A percentile compares a stretch with the other conserved stretches of the same genome.
Evolutionary conservation across 495 filamentous ascomycete species (phyloP).

Genomic region (Penicillium arizonense): DNA sequence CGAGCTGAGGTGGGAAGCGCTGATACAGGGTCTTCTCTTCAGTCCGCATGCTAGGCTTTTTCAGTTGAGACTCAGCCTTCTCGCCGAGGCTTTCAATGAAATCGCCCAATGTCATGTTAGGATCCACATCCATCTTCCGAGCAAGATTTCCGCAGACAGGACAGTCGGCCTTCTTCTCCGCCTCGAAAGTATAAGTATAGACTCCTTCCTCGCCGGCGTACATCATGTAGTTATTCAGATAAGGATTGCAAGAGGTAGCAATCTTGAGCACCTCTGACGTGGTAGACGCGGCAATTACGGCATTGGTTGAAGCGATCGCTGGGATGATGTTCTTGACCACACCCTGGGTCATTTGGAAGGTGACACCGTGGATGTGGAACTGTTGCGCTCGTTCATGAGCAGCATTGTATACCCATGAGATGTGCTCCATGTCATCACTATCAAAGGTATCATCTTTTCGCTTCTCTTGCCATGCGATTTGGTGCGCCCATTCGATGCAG

Average conservation of each 20-base stretch:
- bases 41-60: slow-evolving; percentile 85
- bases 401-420: slow-evolving; percentile 92
- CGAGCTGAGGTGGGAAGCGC: slow-evolving; percentile 74
- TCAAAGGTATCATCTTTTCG: slow-evolving; percentile 68
- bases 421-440: slow-evolving; percentile 95
- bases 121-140: slow-evolving; percentile 67
- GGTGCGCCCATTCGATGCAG: slow-evolving; percentile 98
- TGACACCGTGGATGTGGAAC: slow-evolving; percentile 90
- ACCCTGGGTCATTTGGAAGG: slow-evolving; percentile 95
- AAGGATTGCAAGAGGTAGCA: slow-evolving; percentile 74
- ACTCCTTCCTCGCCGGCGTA: slow-evolving; percentile 93
- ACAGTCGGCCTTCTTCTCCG: slow-evolving; percentile 88
- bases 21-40: slow-evolving; percentile 86
- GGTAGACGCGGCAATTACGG: slow-evolving; percentile 90
- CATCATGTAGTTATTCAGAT: slow-evolving; percentile 97
- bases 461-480: slow-evolving; percentile 71
- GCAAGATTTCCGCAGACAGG: slow-evolving; percentile 88
- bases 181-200: slow-evolving; percentile 95
- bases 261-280: slow-evolving; percentile 98
- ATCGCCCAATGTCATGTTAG: slow-evolving; percentile 71
- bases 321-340: slow-evolving; percentile 99
- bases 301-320: slow-evolving; percentile 96
- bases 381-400: slow-evolving; percentile 76
- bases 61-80: slow-evolving; percentile 79
- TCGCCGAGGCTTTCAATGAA: slow-evolving; percentile 84